Conservation (phyloP, 768 basidiomycete genomes). For the Trametes coccinea region DNA sequence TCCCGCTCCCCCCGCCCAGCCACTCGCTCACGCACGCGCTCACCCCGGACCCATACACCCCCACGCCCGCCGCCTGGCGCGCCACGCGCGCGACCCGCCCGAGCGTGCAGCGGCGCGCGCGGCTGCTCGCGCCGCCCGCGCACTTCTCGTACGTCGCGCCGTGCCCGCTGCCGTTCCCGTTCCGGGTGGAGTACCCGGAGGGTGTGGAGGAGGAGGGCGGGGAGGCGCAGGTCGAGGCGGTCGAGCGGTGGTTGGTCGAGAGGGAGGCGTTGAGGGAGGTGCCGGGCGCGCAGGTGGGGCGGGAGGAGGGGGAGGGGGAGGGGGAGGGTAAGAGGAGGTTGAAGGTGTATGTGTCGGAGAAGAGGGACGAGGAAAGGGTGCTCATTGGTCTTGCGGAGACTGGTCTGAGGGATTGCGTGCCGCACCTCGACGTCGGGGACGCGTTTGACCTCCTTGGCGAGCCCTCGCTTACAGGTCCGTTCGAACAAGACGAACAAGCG, state of each 20-base stretch:
- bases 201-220: slow-evolving; percentile 40
- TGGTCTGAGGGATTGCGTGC: slow-evolving; percentile 73
- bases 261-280: slow-evolving; percentile 57
- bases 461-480: slow-evolving; percentile 46
- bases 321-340: slow-evolving; percentile 34
- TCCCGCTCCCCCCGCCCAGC: slow-evolving; percentile 49
- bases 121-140: slow-evolving; percentile 53
- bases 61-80: slow-evolving; percentile 53
- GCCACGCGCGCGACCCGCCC: slow-evolving; percentile 53
- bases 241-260: slow-evolving; percentile 75
- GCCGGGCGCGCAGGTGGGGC: slow-evolving; percentile 25
- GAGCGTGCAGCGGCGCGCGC: slow-evolving; percentile 68
- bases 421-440: slow-evolving; percentile 86
- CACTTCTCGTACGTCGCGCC: slow-evolving; percentile 87
- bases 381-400: slow-evolving; percentile 75
- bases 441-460: slow-evolving; percentile 66
- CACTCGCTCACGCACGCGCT: slow-evolving; percentile 46
- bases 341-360: slow-evolving; percentile 46
- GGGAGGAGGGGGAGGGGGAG: slow-evolving; percentile 23
- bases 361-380: slow-evolving; percentile 51
- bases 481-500: slow-evolving; percentile 26
- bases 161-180: slow-evolving; percentile 82
- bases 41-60: slow-evolving; percentile 60
- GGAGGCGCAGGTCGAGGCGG: slow-evolving; percentile 49
- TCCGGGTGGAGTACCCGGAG: slow-evolving; percentile 54